These are phyloP conservation scores for Mentha longifolia DNA, from an alignment of 257 asterid species.

Conservation along the genomic window DNA sequence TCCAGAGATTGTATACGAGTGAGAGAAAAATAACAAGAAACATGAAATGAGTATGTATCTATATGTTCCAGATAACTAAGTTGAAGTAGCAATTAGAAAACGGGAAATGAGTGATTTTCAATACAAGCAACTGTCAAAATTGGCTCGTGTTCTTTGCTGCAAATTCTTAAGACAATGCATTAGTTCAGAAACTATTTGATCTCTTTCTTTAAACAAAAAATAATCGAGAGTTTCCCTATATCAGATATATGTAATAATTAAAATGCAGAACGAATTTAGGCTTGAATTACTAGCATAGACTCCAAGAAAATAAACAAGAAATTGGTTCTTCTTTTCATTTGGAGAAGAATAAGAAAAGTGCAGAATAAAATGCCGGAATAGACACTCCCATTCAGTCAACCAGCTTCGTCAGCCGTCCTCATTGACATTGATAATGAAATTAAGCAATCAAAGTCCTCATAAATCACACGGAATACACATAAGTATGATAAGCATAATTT, in stretches of 20 bases:
- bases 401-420: slow-evolving; percentile 13
- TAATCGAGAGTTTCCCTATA: background rate
- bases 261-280: slow-evolving; percentile 9
- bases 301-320: slow-evolving; percentile 24
- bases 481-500: slow-evolving; percentile 13
- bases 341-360: slow-evolving; percentile 6
- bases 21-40: background rate
- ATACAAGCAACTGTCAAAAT: background rate
- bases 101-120: background rate
- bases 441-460: slow-evolving; percentile 16
- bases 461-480: slow-evolving; percentile 8
- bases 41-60: slow-evolving; percentile 2
- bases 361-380: slow-evolving; percentile 17
- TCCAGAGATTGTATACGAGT: slow-evolving; percentile 7
- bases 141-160: background rate
- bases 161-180: background rate
- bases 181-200: background rate
- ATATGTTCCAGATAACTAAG: background rate
- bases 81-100: slow-evolving; percentile 16
- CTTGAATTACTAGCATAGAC: slow-evolving; percentile 15
- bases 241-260: slow-evolving; percentile 9
- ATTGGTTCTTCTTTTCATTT: slow-evolving; percentile 11
- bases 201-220: background rate
- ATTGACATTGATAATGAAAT: slow-evolving; percentile 7
- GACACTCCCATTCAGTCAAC: slow-evolving; percentile 18